A percentile compares a stretch with the other conserved stretches of the same genome.
phyloP scores from a whole-genome alignment of 2,329 filamentous ascomycete genomes.

The Alternaria solani region DNA sequence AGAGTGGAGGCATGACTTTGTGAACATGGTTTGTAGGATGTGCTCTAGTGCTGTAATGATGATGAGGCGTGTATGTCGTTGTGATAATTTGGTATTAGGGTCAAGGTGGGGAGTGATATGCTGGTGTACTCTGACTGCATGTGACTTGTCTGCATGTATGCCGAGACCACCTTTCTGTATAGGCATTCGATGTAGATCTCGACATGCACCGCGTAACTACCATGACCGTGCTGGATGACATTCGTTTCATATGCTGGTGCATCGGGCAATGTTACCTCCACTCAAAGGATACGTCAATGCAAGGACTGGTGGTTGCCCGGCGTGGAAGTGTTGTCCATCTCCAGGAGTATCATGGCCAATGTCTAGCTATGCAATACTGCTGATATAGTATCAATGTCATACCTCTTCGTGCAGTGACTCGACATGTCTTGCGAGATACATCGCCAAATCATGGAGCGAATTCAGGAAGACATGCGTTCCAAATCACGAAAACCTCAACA shows the following conservation, averaged over 20 bases:
- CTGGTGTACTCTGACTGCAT: neutral
- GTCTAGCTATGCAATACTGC: no score
- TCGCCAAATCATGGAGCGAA: accelerated
- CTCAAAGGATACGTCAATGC: no score
- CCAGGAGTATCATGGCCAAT: no score
- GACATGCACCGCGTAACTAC: no score
- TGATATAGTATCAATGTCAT: no score
- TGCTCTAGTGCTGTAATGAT: neutral
- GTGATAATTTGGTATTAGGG: neutral
- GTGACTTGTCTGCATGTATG: neutral
- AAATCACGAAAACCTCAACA: neutral
- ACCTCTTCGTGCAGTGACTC: neutral
- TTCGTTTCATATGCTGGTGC: no score
- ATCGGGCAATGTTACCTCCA: no score
- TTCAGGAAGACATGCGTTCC: neutral
- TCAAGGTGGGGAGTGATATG: neutral
- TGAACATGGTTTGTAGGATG: neutral
- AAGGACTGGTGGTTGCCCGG: accelerated
- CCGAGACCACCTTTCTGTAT: neutral
- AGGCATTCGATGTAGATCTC: neutral
- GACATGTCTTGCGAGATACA: neutral
- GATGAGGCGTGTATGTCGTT: neutral
- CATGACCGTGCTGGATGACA: no score
- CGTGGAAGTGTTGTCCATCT: no score
- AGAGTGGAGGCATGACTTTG: neutral